Evolutionary conservation across 805 yeast genomes (phyloP).

Genomic region (Nakazawaea peltata): DNA sequence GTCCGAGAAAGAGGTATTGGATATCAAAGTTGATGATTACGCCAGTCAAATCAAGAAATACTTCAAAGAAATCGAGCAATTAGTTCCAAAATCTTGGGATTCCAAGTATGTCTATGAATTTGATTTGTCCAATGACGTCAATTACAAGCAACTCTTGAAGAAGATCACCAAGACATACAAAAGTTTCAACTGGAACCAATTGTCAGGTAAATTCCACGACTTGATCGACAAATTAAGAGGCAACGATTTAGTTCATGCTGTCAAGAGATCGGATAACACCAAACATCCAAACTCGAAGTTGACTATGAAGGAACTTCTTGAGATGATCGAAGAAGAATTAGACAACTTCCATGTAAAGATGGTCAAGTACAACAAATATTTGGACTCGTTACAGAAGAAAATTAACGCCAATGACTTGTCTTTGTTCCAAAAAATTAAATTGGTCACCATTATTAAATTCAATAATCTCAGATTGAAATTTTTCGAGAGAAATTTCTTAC

Average conservation of each 20-base stretch:
- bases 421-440: slow-evolving; percentile 18
- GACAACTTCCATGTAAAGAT: slow-evolving; percentile 11
- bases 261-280: slow-evolving; percentile 1
- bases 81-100: slow-evolving; percentile 33
- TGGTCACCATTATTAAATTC: slow-evolving; percentile 16
- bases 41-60: slow-evolving; percentile 28
- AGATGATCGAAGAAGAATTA: slow-evolving; percentile 11
- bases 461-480: slow-evolving; percentile 32
- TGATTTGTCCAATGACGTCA: slow-evolving; percentile 5
- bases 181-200: slow-evolving; percentile 3
- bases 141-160: slow-evolving; percentile 3
- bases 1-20: slow-evolving; percentile 39
- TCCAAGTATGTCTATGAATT: slow-evolving; percentile 9
- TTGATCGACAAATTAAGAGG: slow-evolving; percentile 12
- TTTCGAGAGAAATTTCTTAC: slow-evolving; percentile 38
- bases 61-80: slow-evolving; percentile 25
- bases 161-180: slow-evolving; percentile 7
- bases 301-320: slow-evolving; percentile 20
- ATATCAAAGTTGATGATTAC: slow-evolving; percentile 32
- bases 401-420: slow-evolving; percentile 17
- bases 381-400: slow-evolving; percentile 13
- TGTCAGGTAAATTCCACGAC: slow-evolving; percentile 1
- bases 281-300: slow-evolving; percentile 11
- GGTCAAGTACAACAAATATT: slow-evolving; percentile 9
- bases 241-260: slow-evolving; percentile 2